Conservation (phyloP, 805 yeast species). For the Saturnispora sanitii region DNA sequence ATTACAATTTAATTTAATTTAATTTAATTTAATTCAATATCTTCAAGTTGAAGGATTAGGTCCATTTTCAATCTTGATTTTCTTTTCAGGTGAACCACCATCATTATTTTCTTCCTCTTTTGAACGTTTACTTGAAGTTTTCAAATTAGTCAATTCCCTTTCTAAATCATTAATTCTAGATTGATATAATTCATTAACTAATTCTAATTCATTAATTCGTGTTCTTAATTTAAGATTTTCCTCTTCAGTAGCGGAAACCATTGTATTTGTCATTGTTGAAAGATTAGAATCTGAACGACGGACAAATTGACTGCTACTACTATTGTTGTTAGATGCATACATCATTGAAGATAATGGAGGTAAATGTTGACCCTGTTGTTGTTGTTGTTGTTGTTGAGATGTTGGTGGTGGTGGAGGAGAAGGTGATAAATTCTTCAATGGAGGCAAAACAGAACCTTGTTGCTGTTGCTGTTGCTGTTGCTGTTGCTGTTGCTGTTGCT, state of each 20-base stretch:
- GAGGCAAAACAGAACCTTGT: neutral
- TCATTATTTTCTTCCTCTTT: neutral
- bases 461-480: conserved; percentile 3
- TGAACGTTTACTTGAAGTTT: conserved; percentile 15
- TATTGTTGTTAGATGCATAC: neutral
- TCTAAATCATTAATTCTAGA: conserved; percentile 79
- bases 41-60: neutral
- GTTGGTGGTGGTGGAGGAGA: conserved; percentile 11
- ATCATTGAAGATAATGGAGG: neutral
- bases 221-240: conserved; percentile 43
- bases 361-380: neutral
- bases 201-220: conserved; percentile 76
- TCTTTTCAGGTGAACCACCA: neutral
- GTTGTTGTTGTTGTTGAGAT: neutral
- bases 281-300: neutral
- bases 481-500: conserved; percentile 7
- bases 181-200: conserved; percentile 81
- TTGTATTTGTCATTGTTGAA: too few species aligned
- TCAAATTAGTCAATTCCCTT: conserved; percentile 44
- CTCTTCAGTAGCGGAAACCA: conserved; percentile 1
- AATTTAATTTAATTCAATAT: too few species aligned
- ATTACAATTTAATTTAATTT: too few species aligned
- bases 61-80: neutral
- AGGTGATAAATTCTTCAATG: neutral
- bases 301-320: neutral